Conservation (phyloP, 2,329 filamentous ascomycete species). For the Aspergillus caelatus region DNA sequence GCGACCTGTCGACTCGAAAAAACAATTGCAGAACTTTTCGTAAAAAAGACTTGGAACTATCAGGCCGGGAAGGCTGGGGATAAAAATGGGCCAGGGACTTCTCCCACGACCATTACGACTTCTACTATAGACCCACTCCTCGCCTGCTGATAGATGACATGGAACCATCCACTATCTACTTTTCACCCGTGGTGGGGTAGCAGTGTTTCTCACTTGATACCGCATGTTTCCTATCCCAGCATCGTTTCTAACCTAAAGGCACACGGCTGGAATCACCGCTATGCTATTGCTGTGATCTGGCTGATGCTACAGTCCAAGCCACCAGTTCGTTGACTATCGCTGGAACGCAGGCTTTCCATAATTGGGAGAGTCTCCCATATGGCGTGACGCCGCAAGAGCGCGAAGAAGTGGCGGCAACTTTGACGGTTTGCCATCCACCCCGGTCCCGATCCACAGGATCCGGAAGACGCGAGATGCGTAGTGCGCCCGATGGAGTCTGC, state of each 20-base stretch:
- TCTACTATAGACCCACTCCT: constrained; percentile 1
- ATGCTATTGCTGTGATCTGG: not conserved
- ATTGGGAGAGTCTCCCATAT: not conserved
- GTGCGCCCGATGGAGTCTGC: not conserved
- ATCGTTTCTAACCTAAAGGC: not conserved
- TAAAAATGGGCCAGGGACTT: not conserved
- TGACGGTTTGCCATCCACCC: not conserved
- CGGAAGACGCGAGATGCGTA: not conserved
- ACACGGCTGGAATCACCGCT: not conserved
- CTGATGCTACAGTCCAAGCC: not conserved
- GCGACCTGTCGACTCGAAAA: not conserved
- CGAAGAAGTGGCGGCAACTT: not conserved
- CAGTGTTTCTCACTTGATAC: constrained; percentile 4
- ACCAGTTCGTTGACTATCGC: not conserved
- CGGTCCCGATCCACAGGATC: not conserved
- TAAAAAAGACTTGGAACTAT: not conserved
- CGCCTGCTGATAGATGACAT: constrained; percentile 4
- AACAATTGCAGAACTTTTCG: not conserved
- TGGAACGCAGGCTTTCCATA: not conserved
- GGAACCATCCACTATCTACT: constrained; percentile 9
- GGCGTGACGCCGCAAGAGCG: not conserved
- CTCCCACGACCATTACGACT: not conserved
- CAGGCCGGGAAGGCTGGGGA: not conserved
- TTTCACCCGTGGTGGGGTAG: constrained; percentile 11
- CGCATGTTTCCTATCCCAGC: not conserved